These are phyloP conservation scores for Psilocybe tampanensis DNA, from an alignment of 768 basidiomycete genomes.

Conservation along the genomic window DNA sequence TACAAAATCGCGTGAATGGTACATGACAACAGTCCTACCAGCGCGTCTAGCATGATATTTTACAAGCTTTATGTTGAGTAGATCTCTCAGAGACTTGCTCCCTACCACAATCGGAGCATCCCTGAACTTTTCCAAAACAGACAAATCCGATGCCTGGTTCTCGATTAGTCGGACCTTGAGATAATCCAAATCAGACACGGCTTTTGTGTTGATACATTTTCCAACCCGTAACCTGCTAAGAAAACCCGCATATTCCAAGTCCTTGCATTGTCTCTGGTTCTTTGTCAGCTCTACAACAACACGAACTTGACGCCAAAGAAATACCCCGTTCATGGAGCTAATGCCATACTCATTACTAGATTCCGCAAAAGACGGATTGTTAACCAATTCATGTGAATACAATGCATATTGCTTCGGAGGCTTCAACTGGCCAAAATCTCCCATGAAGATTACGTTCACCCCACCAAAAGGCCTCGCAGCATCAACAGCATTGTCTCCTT, in stretches of 20 bases:
- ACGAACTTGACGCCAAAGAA: constrained; percentile 12
- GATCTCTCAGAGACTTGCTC: constrained; percentile 12
- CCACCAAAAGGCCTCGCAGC: constrained; percentile 10
- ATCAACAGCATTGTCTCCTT: constrained; percentile 2
- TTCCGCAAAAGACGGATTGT: constrained; percentile 2
- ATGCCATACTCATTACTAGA: background rate
- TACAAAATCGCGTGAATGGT: constrained; percentile 1
- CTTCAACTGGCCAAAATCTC: constrained; percentile 11
- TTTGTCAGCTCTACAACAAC: constrained; percentile 12
- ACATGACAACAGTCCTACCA: background rate
- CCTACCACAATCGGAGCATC: constrained; percentile 22
- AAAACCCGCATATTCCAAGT: constrained; percentile 11
- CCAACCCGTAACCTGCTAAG: constrained; percentile 8
- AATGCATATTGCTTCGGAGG: constrained; percentile 4
- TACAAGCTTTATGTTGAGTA: constrained; percentile 10
- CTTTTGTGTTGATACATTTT: background rate
- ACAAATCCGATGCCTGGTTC: background rate
- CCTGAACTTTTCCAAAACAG: background rate
- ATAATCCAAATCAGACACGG: background rate
- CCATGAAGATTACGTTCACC: constrained; percentile 15
- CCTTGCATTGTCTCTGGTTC: constrained; percentile 14
- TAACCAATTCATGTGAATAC: constrained; percentile 7
- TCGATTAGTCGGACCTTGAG: background rate
- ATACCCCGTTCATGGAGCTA: constrained; percentile 7
- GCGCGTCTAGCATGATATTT: background rate